phyloP scores from a whole-genome alignment of 2,329 filamentous ascomycete species.

The Calonectria multiphialidica region DNA sequence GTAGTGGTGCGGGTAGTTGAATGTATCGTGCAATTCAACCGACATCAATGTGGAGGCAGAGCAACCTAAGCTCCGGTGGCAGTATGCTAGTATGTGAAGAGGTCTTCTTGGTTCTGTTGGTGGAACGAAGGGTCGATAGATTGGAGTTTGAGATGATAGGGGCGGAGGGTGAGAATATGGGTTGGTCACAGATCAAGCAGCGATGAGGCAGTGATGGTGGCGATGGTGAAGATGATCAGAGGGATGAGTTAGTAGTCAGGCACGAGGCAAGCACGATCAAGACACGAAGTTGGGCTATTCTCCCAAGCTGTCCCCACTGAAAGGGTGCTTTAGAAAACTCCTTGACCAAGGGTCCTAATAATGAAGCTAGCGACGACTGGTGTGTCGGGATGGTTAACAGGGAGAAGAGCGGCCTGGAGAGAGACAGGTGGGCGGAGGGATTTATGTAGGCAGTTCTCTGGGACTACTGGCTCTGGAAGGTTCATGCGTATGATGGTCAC shows the following conservation, averaged over 20 bases:
- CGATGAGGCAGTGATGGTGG: conserved; percentile 9
- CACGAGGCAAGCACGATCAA: conserved; percentile 37
- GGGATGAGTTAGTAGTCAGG: conserved; percentile 28
- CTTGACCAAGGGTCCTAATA: conserved; percentile 36
- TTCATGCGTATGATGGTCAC: not conserved
- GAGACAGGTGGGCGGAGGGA: conserved; percentile 24
- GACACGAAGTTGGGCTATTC: conserved; percentile 40
- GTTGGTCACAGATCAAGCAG: conserved; percentile 10
- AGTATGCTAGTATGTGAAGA: conserved; percentile 15
- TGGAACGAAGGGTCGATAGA: not conserved
- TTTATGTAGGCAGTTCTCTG: conserved; percentile 27
- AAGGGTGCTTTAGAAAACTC: conserved; percentile 38
- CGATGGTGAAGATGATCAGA: not conserved
- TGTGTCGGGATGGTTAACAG: conserved; percentile 28
- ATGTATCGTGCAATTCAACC: conserved; percentile 68
- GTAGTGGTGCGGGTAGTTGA: conserved; percentile 68
- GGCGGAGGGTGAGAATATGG: not conserved
- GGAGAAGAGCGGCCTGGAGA: not conserved
- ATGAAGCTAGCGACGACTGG: conserved; percentile 33
- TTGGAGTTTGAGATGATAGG: not conserved
- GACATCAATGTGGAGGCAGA: conserved; percentile 67
- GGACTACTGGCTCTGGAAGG: no score
- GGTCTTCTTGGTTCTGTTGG: not conserved
- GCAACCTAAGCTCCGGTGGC: conserved; percentile 41
- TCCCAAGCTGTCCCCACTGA: conserved; percentile 36